Evolutionary conservation across 371 early-diverging fungal genomes (phyloP), one percentile per base, ranked within the genome.

Genomic region (Mortierella sp.): DNA sequence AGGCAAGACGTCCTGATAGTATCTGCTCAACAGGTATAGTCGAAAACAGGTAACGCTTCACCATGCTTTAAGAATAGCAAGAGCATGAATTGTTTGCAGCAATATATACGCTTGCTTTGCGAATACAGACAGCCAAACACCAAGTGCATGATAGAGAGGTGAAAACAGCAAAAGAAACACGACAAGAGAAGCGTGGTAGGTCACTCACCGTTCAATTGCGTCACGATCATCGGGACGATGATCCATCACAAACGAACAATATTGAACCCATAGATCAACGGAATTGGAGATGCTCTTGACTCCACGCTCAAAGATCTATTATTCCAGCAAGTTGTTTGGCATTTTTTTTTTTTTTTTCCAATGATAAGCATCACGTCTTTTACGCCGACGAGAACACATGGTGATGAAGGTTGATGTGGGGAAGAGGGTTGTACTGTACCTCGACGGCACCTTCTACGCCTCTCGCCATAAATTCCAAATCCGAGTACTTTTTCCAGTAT

Each of bases 401-500:
- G 18, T 27, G 56, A 24, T 10, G 19, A 14, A 16, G 21, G 23
- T 23, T 14, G 48, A 5, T 9, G 5, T 14, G 16, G 16, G 45
- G 13, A 43, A 16, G 16, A 43, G 26, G 3, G 26, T 19, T 19
- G 19, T 21, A 34, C 38, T 16, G 24, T 67, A 90, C 90, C 79
- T 84, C 83, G 60, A 83, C 83, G 1, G 89, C 87, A n/a, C 82
- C 84, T n/a, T 80, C 80, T 3, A 61, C 58, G 7, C 89, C 90
- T 10, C 81, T 81, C n/a, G 86, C 55, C 4, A 71, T 56, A 41
- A 79, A 62, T 55, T 85, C 86, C 60, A 83, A 72, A 63, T 90
- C 91, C 0, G 89, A 87, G 71, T 89, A 91, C 66, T 91, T 91
- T 65, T 89, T 89, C 91, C 91, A 91, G 66, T 91, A 91, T 18